These are phyloP conservation scores for Thelonectria rubi DNA, from an alignment of 2,329 filamentous ascomycete genomes.

Conservation along the genomic window DNA sequence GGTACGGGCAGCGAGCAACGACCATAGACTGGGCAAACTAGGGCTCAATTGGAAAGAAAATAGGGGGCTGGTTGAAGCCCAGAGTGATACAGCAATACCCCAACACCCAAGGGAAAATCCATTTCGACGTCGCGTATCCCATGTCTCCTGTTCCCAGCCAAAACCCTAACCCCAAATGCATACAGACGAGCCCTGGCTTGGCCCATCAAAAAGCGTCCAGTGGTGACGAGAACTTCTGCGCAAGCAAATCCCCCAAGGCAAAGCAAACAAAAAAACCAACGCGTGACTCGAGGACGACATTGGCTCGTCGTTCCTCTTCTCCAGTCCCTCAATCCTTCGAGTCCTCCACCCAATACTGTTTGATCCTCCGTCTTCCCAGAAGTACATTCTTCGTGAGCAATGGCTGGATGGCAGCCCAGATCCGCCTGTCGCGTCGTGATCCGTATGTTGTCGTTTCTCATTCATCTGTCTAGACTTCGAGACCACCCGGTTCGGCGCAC, in stretches of 20 bases:
- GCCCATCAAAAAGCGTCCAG: slow-evolving; percentile 30
- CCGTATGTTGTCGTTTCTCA: slow-evolving; percentile 29
- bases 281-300: slow-evolving; percentile 19
- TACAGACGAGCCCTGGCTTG: slow-evolving; percentile 29
- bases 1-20: neutral
- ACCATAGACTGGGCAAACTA: neutral
- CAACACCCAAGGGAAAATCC: slow-evolving; percentile 38
- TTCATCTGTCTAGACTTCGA: slow-evolving; percentile 21
- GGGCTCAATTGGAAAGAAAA: slow-evolving; percentile 19
- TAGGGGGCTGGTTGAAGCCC: slow-evolving; percentile 23
- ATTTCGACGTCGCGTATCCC: slow-evolving; percentile 30
- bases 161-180: slow-evolving; percentile 24
- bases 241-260: slow-evolving; percentile 30
- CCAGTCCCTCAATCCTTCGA: neutral
- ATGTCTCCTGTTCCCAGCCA: slow-evolving; percentile 28
- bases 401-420: slow-evolving; percentile 30
- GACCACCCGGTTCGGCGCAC: slow-evolving; percentile 15
- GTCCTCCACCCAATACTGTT: slow-evolving; percentile 16
- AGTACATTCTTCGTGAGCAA: neutral
- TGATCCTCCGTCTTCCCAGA: slow-evolving; percentile 17
- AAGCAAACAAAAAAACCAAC: slow-evolving; percentile 26
- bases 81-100: slow-evolving; percentile 32
- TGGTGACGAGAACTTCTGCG: slow-evolving; percentile 26
- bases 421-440: slow-evolving; percentile 34
- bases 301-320: slow-evolving; percentile 20